Evolutionary conservation across 2,329 filamentous ascomycete species (phyloP).

Genomic region (Incumbomyces delicatus): DNA sequence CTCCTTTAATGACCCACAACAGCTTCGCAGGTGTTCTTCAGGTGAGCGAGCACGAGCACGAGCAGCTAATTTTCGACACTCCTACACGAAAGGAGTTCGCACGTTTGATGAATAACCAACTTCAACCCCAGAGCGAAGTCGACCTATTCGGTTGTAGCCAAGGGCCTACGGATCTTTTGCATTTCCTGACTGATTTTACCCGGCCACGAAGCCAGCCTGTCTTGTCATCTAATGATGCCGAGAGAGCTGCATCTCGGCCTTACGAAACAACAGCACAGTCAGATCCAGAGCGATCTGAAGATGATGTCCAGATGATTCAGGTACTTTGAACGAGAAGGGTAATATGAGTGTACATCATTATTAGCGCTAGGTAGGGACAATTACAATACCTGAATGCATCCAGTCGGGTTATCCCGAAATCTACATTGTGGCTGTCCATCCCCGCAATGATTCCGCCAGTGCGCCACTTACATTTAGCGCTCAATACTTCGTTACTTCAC

Average conservation of each 20-base stretch:
- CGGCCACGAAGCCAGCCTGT: conserved; percentile 5
- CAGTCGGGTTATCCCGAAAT: too few species aligned
- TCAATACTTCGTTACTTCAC: too few species aligned
- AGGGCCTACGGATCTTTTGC: neutral
- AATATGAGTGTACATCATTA: neutral
- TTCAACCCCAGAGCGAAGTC: neutral
- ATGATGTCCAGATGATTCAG: neutral
- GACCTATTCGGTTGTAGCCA: neutral
- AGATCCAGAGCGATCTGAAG: neutral
- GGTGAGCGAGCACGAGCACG: neutral
- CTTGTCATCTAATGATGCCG: neutral
- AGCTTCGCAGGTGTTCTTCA: conserved; percentile 6
- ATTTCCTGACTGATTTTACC: neutral
- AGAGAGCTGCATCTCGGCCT: neutral
- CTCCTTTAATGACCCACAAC: conserved; percentile 6
- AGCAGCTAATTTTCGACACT: conserved; percentile 1
- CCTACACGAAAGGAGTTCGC: conserved; percentile 4
- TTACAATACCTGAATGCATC: too few species aligned
- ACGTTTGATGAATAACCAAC: neutral
- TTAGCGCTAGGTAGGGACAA: neutral
- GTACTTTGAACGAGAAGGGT: neutral
- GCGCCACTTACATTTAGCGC: too few species aligned
- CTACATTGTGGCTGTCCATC: too few species aligned
- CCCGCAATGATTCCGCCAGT: too few species aligned
- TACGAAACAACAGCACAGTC: neutral